Evolutionary conservation across 2,329 filamentous ascomycete species (phyloP), one percentile per base, ranked within the genome.

Genomic region (Beauveria medogensis): DNA sequence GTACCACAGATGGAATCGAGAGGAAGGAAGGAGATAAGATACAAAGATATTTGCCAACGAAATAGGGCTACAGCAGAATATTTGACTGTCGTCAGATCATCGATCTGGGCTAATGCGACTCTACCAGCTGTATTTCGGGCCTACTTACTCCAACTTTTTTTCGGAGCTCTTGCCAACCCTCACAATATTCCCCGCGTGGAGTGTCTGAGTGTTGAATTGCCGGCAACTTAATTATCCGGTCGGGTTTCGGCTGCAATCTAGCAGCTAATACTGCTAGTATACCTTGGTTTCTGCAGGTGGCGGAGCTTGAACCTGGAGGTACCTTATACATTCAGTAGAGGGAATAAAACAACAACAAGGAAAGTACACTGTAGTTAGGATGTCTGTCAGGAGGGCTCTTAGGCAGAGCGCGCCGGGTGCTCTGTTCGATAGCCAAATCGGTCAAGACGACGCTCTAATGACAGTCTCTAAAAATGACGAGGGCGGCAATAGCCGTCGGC

Each of bases 11-110:
- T 7, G 8, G 16, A 40, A 28, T 8, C 8, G 5, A 43, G 26
- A 48, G 16, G 5, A 22, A 5, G 7, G 7, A 26, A 8, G 18
- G 28, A 40, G 41, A 14, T 14, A 40, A 46, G 24, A 3, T 34
- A 43, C 24, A 44, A 22, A 26, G 5, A 12, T 5, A 3, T 18
- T 26, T 22, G 12, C n/a, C 1, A 37, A n/a, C 12, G 48, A 26
- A n/a, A 44, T 5, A 5, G 56, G 34, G 16, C 28, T 34, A n/a
- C 26, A 26, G 44, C 46, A 46, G 34, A 48, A 48, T 61, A 61
- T 61, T 56, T 61, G 56, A 55, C 46, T 30, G 37, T 55, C n/a
- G 48, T 53, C 41, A 20, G 56, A 54, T 54, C 20, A 40, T 54
- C 41, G 12, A 41, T 59, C 34, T 24, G 3, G 50, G n/a, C 48